These are phyloP conservation scores for Favolaschia claudopus DNA, from an alignment of 768 basidiomycete genomes.

Conservation along the genomic window DNA sequence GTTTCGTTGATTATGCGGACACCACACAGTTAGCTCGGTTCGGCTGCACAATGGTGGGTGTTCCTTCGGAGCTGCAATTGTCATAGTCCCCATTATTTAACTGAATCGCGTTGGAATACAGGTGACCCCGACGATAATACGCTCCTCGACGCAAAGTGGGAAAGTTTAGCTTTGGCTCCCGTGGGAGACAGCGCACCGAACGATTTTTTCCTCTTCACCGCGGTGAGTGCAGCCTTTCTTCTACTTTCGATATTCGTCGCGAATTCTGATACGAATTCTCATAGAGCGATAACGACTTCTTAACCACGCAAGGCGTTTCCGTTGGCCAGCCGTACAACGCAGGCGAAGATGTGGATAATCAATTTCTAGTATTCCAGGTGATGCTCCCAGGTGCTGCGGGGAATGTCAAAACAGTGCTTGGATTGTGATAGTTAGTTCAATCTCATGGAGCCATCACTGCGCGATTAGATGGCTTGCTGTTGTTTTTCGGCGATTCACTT, in stretches of 20 bases:
- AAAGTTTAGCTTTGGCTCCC: slow-evolving; percentile 67
- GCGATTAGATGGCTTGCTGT: no score
- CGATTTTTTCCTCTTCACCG: slow-evolving; percentile 74
- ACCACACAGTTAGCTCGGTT: slow-evolving; percentile 62
- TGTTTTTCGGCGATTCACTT: no score
- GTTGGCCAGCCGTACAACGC: slow-evolving; percentile 59
- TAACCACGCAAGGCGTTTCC: slow-evolving; percentile 59
- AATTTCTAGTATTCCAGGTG: slow-evolving; percentile 66
- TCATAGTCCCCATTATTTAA: neutral
- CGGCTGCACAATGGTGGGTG: slow-evolving; percentile 65
- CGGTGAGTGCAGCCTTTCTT: slow-evolving; percentile 45
- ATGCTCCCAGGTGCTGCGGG: slow-evolving; percentile 53
- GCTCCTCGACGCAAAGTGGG: slow-evolving; percentile 74
- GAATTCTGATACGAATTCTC: no score
- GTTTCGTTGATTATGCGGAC: slow-evolving; percentile 65
- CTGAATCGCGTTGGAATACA: slow-evolving; percentile 27
- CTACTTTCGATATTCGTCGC: neutral
- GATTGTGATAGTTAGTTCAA: no score
- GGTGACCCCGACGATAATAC: slow-evolving; percentile 57
- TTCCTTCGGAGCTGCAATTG: neutral
- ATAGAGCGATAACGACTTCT: slow-evolving; percentile 39
- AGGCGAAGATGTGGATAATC: slow-evolving; percentile 61
- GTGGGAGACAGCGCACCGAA: slow-evolving; percentile 59
- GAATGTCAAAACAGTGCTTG: no score
- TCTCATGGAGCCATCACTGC: no score